Evolutionary conservation across 352 stramenopile genomes (phyloP).

Genomic region (Aphanomyces astaci): DNA sequence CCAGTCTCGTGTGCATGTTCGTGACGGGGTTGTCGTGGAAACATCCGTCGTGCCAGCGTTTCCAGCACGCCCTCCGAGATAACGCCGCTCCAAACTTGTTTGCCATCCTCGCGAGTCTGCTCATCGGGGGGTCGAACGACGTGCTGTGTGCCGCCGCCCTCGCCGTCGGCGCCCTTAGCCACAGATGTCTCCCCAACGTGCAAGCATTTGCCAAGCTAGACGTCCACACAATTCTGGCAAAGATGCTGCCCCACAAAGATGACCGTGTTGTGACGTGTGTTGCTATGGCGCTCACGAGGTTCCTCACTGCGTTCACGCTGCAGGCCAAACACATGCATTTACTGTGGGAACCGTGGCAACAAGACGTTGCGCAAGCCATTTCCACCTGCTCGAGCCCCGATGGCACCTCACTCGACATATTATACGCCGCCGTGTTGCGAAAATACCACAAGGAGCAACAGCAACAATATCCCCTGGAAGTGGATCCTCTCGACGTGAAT

Average conservation of each 20-base stretch:
- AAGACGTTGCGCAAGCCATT: conserved; percentile 2
- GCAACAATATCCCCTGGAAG: neutral
- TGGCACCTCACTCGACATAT: neutral
- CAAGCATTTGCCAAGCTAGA: conserved; percentile 19
- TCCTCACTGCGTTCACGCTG: conserved; percentile 5
- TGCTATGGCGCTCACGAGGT: conserved; percentile 11
- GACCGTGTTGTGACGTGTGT: neutral
- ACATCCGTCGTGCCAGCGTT: neutral
- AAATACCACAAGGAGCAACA: neutral
- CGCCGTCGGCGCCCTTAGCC: conserved; percentile 14
- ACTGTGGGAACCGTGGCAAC: neutral
- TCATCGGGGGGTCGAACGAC: conserved; percentile 20
- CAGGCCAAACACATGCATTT: neutral
- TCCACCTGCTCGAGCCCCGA: neutral
- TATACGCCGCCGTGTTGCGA: neutral
- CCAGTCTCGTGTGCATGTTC: conserved; percentile 23
- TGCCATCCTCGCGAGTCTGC: conserved; percentile 21
- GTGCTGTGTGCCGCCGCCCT: conserved; percentile 18
- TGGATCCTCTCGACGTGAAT: too few species aligned
- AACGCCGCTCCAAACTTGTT: conserved; percentile 11
- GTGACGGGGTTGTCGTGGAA: conserved; percentile 11
- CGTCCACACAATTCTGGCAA: conserved; percentile 13
- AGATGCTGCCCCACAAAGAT: conserved; percentile 18
- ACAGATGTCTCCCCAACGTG: neutral
- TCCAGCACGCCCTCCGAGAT: conserved; percentile 13